These are phyloP conservation scores for Xenoacremonium recifei DNA, from an alignment of 2,329 filamentous ascomycete species.

Conservation along the genomic window DNA sequence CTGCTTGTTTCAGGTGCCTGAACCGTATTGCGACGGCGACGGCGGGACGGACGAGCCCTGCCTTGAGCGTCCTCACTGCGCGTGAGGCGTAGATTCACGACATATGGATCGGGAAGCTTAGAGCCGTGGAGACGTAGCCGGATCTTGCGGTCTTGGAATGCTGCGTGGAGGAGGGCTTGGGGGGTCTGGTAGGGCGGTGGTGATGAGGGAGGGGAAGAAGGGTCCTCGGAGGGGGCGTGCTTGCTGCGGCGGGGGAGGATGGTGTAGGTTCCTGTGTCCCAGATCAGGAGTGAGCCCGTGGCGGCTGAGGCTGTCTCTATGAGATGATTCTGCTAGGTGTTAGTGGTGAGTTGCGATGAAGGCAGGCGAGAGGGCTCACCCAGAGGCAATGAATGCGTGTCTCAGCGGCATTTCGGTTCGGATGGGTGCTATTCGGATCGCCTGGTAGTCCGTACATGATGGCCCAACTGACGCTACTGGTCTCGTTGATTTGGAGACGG, in stretches of 20 bases:
- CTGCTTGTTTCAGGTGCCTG: constrained; percentile 23
- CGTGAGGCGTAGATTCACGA: constrained; percentile 53
- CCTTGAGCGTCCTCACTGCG: constrained; percentile 39
- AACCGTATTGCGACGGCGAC: background rate
- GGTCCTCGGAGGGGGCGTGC: constrained; percentile 31
- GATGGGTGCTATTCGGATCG: constrained; percentile 51
- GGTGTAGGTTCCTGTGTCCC: constrained; percentile 61
- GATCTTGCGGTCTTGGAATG: constrained; percentile 57
- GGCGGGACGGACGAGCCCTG: constrained; percentile 20
- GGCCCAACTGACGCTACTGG: constrained; percentile 64
- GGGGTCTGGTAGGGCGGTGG: constrained; percentile 23
- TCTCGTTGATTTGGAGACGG: constrained; percentile 65
- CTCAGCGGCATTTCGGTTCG: constrained; percentile 60
- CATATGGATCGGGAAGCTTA: constrained; percentile 52
- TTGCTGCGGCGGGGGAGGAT: constrained; percentile 45
- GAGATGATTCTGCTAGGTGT: constrained; percentile 57
- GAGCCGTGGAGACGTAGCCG: constrained; percentile 53
- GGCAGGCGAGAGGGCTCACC: constrained; percentile 31
- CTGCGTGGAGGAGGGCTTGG: constrained; percentile 47
- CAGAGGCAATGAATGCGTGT: constrained; percentile 61
- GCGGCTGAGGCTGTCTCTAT: constrained; percentile 54
- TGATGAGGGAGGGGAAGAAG: constrained; percentile 19
- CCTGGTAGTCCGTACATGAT: constrained; percentile 63
- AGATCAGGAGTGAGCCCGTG: constrained; percentile 60
- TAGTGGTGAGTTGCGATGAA: too few relatives aligned